Base-by-base conservation (phyloP, 352 stramenopile species). In the Phytophthora fragariae region DNA sequence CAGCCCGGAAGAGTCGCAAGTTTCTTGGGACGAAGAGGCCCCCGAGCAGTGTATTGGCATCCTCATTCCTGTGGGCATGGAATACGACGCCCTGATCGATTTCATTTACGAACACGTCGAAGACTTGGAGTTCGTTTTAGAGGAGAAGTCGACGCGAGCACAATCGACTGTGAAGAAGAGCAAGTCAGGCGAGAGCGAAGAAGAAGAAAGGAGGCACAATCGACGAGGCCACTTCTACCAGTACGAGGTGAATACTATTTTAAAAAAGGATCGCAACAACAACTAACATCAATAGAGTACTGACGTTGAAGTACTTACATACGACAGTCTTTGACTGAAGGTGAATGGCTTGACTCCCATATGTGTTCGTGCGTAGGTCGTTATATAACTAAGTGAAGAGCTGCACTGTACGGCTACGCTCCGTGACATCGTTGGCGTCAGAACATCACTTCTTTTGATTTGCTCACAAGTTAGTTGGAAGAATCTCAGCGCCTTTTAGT, bases 21-120 rank as follows among this genome's bases (percentile, higher is more conserved):
- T 84, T 12, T 62, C 82, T 35, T 94, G 85, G 85, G 77, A 92
- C 41, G 62, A 72, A 64, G 72, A 85, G 39, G 55, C 61, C 12
- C 87, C 85, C 1, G 81, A 90, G 33, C 33, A 85, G n/a, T 85
- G 87, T 29, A 92, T 94, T 85, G 85, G 82, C 2, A 68, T 94
- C 21, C 75, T 92, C 24, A 81, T 94, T 12, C 85, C 87, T 12
- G 70, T 85, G n/a, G 82, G 85, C 14, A 90, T 88, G 81, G 82
- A 92, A 14, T 21, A 76, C 3, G 68, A 81, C 58, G 57, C 70
- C 21, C 68, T 93, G 49, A 81, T 92, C 3, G 84, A 92, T 67
- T 81, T 86, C 19, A 72, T 93, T 14, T 91, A 85, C 57, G 82
- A 90, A 55, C 78, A 91, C 52, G 61, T 90, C 9, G 75, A 94